Base-by-base conservation (phyloP, 2,329 filamentous ascomycete species). In the Nectriaceae sp. region DNA sequence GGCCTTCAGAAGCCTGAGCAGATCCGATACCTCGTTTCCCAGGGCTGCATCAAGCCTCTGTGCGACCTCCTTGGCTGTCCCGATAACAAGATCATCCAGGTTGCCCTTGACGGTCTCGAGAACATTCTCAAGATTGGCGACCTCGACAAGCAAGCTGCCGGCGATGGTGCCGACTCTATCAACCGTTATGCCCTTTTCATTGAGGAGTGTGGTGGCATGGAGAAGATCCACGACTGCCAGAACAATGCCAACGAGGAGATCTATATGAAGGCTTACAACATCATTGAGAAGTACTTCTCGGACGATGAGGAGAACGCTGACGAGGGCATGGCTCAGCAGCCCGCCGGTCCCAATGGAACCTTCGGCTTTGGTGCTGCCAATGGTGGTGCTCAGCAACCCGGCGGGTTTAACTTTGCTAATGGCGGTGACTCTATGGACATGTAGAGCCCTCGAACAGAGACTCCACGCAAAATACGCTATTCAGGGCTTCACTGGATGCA, bases 231-330 rank as follows among this genome's bases (percentile, higher is more conserved):
- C 76, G 93, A 97, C 64, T 97, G 94, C 83, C 94, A 99, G 80
- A 97, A 95, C 79, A 99, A 99, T 66, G 93, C 93, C 78, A 99
- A 99, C 75, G 94, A 99, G 76, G 94, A 99, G 76, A 99, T 99
- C 63, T 99, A 99, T 82, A 97, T 99, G 93, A 99, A 99, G 85
- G 94, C 94, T 0, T 99, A 97, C 82, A 97, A 96, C 82, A 99
- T 99, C 74, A 99, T 99, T 61, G 94, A 99, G 82, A 97, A 97
- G 79, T 99, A 99, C 83, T 99, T 99, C 78, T 97, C 92, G 0
- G 94, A 99, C 65, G 94, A 99, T 61, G 94, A 97, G 47, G 94
- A 96, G 68, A 91, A 92, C 63, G 91, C 91, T 60, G 89, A 91
- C 54, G 90, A 95, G 64, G 77, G 76, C 37, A 82, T 90, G 71